Conservation (phyloP, 306 rosid species). For the Elaeagnus macrophylla region DNA sequence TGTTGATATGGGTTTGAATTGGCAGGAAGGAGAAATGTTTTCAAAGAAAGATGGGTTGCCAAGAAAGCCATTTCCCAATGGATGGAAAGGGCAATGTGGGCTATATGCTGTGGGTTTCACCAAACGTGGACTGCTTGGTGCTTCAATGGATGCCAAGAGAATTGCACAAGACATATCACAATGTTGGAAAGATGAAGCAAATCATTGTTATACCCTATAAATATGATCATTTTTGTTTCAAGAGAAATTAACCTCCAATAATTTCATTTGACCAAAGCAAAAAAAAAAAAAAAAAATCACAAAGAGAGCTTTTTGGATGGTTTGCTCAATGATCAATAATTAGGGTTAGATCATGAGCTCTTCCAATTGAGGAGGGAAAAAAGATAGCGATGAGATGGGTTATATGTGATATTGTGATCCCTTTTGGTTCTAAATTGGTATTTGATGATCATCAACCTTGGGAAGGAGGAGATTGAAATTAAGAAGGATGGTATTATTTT, state of each 20-base stretch:
- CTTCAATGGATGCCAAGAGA: constrained; percentile 69
- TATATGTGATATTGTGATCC: constrained; percentile 13
- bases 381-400: constrained; percentile 10
- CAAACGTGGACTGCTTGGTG: constrained; percentile 78
- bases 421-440: constrained; percentile 10
- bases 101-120: constrained; percentile 93
- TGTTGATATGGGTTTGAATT: neutral
- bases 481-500: constrained; percentile 12
- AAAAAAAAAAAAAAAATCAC: too few relatives aligned
- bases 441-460: neutral
- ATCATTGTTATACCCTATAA: constrained; percentile 26
- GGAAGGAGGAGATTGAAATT: constrained; percentile 25
- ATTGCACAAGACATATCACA: constrained; percentile 71
- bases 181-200: constrained; percentile 56
- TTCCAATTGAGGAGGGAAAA: constrained; percentile 9
- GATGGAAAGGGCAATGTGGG: constrained; percentile 88
- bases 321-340: too few relatives aligned
- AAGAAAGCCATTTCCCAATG: constrained; percentile 63
- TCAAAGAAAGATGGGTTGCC: constrained; percentile 76
- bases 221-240: constrained; percentile 4
- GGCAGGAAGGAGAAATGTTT: constrained; percentile 82
- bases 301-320: too few relatives aligned
- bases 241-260: too few relatives aligned
- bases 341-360: neutral
- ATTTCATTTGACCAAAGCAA: too few relatives aligned